Base-by-base conservation (phyloP, 805 yeast genomes). In the Millerago galiae region DNA sequence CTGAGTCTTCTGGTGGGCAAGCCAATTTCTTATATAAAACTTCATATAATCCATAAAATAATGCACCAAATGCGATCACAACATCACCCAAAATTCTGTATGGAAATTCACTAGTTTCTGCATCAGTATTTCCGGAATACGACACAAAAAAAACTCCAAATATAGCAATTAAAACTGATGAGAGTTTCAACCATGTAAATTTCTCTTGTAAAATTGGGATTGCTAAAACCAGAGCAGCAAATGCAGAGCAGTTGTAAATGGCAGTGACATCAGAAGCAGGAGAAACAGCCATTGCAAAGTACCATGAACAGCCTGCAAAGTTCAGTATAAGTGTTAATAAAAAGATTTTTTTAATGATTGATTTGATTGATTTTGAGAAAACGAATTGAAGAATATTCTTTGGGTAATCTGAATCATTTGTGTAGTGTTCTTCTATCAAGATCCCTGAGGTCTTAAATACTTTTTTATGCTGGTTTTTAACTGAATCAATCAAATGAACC, bases 241-340 rank as follows among this genome's bases (percentile, higher is more conserved):
- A 88, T 0, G 95, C 95, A 13, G 91, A 81, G 58, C 93, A 86
- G 65, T 88, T 87, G 65, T 87, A 88, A 46, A 87, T 87, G 3
- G 96, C 96, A 2, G 95, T 88, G 30, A 88, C 83, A 54, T 88
- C 95, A 3, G 87, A 72, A 0, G 95, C 87, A 25, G 89, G 83
- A 1, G 95, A 80, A 56, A 84, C 63, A 26, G 79, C 71, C 79
- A 88, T 85, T 10, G 95, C 83, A 14, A 84, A 73, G 58, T 86
- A 88, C 96, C 96, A 87, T 2, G 95, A 77, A 15, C 75, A 67
- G 2, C 95, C 95, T 0, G 95, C 95, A 2, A 77, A 46, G 15
- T 84, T 84, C 46, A 87, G 66, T 7, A 87, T 73, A 8, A 74
- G 26, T 3, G 83, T 71, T 26, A 83, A 64, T 3, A 72, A 38